A percentile compares a stretch with the other conserved stretches of the same genome.
phyloP scores from a whole-genome alignment of 257 asterid species.

The Rubia yunnanensis region DNA sequence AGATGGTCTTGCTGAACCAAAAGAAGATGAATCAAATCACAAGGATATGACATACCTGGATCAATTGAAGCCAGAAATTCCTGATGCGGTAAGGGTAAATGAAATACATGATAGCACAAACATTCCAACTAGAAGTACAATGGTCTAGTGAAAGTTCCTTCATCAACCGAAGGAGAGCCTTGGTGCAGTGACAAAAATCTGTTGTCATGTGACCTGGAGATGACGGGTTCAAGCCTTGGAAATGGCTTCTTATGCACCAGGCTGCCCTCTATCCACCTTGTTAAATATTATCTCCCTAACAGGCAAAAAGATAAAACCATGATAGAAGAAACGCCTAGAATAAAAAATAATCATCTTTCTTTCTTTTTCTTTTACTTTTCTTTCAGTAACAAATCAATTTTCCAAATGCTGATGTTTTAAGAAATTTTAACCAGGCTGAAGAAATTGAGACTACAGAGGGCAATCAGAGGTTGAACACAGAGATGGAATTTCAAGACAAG shows the following conservation, averaged over 20 bases:
- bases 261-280: not conserved
- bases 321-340: not conserved
- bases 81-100: not conserved
- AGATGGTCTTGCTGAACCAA: not conserved
- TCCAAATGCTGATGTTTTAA: not conserved
- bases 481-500: not conserved
- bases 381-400: not conserved
- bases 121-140: constrained; percentile 2
- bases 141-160: too few relatives aligned
- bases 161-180: too few relatives aligned
- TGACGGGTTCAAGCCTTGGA: too few relatives aligned
- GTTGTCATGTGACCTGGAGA: too few relatives aligned
- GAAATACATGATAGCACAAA: not conserved
- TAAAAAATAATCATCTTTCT: not conserved
- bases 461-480: not conserved
- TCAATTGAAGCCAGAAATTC: not conserved
- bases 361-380: too few relatives aligned
- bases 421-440: not conserved
- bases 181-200: too few relatives aligned
- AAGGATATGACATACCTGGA: not conserved
- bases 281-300: not conserved
- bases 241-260: too few relatives aligned
- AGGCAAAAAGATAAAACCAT: not conserved
- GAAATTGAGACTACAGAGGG: not conserved
- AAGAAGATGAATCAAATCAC: not conserved